Conservation (phyloP, 2,329 filamentous ascomycete species). For the Thelonectria rubi region DNA sequence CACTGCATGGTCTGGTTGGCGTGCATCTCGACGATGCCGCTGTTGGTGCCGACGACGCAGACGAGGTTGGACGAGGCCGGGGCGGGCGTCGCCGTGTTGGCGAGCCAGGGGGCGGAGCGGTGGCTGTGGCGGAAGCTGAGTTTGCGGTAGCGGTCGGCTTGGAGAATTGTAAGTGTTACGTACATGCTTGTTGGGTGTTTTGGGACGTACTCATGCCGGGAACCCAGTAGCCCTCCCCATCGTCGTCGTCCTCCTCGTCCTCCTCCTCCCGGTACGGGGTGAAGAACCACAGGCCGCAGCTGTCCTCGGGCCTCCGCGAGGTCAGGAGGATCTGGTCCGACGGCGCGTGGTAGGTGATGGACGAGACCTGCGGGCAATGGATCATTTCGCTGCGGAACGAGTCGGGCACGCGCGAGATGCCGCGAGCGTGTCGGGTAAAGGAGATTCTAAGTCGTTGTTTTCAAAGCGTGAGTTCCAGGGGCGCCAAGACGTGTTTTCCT, state of each 20-base stretch:
- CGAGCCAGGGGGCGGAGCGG: conserved; percentile 42
- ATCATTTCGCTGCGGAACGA: conserved; percentile 48
- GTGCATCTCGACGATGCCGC: conserved; percentile 55
- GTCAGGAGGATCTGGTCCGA: conserved; percentile 55
- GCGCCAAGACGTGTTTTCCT: background rate
- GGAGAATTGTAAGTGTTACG: background rate
- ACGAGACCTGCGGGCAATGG: conserved; percentile 53
- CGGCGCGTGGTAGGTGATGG: conserved; percentile 57
- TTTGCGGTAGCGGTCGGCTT: conserved; percentile 48
- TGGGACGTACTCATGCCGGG: conserved; percentile 48
- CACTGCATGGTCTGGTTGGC: conserved; percentile 46
- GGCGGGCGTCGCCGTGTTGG: conserved; percentile 55
- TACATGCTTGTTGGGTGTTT: background rate
- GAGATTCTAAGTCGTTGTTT: conserved; percentile 22
- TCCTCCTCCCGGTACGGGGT: conserved; percentile 45
- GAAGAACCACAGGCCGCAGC: conserved; percentile 50
- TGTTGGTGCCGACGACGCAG: conserved; percentile 59
- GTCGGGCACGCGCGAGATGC: conserved; percentile 29
- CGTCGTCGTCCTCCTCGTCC: conserved; percentile 38
- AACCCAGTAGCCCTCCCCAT: conserved; percentile 44
- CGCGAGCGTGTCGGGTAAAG: conserved; percentile 34
- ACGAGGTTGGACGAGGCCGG: conserved; percentile 51
- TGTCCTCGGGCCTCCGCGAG: conserved; percentile 47
- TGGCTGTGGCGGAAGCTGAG: conserved; percentile 42
- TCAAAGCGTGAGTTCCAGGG: background rate